These are phyloP conservation scores for Hygrophorus pudorinus DNA, from an alignment of 768 basidiomycete genomes.

Conservation along the genomic window DNA sequence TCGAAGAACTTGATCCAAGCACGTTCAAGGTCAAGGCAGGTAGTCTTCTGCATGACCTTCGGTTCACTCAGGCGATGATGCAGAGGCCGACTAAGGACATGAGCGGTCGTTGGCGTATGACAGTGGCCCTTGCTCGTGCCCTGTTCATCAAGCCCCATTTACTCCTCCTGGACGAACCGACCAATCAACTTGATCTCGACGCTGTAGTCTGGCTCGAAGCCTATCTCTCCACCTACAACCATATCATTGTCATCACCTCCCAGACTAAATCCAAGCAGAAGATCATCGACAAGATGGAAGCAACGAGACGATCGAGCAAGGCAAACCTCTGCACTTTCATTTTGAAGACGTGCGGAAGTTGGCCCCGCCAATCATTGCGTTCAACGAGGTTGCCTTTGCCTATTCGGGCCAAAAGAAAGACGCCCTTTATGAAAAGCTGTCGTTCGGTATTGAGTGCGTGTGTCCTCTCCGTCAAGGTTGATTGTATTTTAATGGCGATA, in stretches of 20 bases:
- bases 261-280: conserved; percentile 99
- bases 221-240: conserved; percentile 95
- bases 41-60: conserved; percentile 95
- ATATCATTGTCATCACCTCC: conserved; percentile 94
- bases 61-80: conserved; percentile 90
- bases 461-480: background rate
- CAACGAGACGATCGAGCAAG: conserved; percentile 82
- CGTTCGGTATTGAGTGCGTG: conserved; percentile 92
- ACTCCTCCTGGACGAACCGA: conserved; percentile 86
- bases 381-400: conserved; percentile 88
- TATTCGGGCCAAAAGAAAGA: conserved; percentile 88
- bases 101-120: conserved; percentile 99
- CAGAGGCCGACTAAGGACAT: conserved; percentile 95
- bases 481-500: conserved; percentile 24
- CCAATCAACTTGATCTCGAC: conserved; percentile 91
- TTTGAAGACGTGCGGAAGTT: conserved; percentile 92
- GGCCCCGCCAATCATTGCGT: conserved; percentile 95
- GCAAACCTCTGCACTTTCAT: conserved; percentile 76
- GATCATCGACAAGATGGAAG: conserved; percentile 99
- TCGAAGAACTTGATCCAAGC: conserved; percentile 92
- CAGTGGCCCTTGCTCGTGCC: conserved; percentile 92
- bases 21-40: conserved; percentile 96
- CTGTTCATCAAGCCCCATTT: conserved; percentile 96
- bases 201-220: conserved; percentile 99
- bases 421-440: conserved; percentile 78